Evolutionary conservation across 169 alveolate genomes (phyloP).

Genomic region (Plasmodium cynomolgi): DNA sequence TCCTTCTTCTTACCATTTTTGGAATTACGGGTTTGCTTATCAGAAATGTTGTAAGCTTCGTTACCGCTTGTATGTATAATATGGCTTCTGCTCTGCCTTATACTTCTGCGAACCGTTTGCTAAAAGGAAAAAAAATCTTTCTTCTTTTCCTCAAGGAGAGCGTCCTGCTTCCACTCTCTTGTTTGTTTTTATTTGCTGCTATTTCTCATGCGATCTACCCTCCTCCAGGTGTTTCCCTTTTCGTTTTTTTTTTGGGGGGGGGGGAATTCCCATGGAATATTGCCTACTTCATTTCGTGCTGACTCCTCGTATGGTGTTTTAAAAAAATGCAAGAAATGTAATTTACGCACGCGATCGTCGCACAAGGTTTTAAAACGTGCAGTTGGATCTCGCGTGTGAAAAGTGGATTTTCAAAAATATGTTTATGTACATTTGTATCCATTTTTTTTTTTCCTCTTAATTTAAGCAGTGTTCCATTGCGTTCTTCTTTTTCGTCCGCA

Average conservation of each 20-base stretch:
- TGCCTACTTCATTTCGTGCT: not conserved
- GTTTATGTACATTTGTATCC: not conserved
- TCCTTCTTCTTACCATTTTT: slow-evolving; percentile 10
- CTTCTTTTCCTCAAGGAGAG: not conserved
- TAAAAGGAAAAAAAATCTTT: not conserved
- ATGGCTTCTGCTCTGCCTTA: not conserved
- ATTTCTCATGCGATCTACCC: not conserved
- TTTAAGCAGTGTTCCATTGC: not conserved
- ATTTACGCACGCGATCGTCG: not conserved
- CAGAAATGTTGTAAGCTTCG: not conserved
- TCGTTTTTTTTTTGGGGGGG: not conserved
- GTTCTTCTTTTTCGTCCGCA: not conserved
- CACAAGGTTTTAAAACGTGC: not conserved
- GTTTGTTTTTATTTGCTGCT: not conserved
- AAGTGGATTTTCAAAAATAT: not conserved
- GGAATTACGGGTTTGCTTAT: not conserved
- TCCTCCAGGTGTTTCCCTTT: not conserved
- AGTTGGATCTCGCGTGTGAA: not conserved
- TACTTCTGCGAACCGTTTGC: not conserved
- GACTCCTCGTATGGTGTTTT: not conserved
- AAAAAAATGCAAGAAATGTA: not conserved
- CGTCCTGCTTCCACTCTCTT: not conserved
- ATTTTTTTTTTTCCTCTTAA: not conserved
- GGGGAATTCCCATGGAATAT: not conserved
- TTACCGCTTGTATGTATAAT: not conserved